These are phyloP conservation scores for Pseudozyma tsukubaensis DNA, from an alignment of 1,284 basidiomycete genomes.

Conservation along the genomic window DNA sequence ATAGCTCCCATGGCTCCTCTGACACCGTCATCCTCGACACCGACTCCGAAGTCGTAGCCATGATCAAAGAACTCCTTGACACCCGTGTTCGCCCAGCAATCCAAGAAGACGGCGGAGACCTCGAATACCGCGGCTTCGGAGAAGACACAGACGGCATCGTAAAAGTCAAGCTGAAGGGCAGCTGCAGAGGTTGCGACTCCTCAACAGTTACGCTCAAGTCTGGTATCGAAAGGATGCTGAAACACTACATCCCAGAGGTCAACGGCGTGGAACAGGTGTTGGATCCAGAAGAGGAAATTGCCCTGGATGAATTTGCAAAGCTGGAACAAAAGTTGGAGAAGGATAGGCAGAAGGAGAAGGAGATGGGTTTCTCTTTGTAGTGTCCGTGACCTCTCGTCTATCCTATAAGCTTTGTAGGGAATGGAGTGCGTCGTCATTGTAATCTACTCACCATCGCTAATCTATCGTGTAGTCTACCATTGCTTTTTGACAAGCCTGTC, in stretches of 20 bases:
- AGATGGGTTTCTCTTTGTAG: constrained; percentile 59
- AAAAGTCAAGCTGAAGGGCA: constrained; percentile 90
- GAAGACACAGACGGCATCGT: constrained; percentile 73
- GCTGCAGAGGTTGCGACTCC: constrained; percentile 91
- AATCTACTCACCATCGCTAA: neutral
- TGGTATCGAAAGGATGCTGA: constrained; percentile 88
- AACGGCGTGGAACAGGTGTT: constrained; percentile 95
- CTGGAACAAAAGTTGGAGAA: constrained; percentile 80
- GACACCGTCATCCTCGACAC: constrained; percentile 96
- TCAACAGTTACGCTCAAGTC: constrained; percentile 90
- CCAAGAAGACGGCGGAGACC: constrained; percentile 92
- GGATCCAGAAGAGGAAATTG: constrained; percentile 88
- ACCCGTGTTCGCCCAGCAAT: constrained; percentile 95
- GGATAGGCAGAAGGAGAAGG: constrained; percentile 53
- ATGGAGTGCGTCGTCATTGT: neutral
- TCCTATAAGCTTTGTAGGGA: neutral
- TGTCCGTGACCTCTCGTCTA: neutral
- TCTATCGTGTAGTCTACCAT: neutral
- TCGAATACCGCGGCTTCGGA: constrained; percentile 83
- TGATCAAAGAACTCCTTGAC: constrained; percentile 98
- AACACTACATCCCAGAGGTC: constrained; percentile 98
- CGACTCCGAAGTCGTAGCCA: constrained; percentile 96
- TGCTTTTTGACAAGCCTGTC: neutral
- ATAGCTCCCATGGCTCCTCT: constrained; percentile 78
- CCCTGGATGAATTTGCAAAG: constrained; percentile 89